These are phyloP conservation scores for Elsinoe perseae DNA, from an alignment of 2,329 filamentous ascomycete genomes.

Conservation along the genomic window DNA sequence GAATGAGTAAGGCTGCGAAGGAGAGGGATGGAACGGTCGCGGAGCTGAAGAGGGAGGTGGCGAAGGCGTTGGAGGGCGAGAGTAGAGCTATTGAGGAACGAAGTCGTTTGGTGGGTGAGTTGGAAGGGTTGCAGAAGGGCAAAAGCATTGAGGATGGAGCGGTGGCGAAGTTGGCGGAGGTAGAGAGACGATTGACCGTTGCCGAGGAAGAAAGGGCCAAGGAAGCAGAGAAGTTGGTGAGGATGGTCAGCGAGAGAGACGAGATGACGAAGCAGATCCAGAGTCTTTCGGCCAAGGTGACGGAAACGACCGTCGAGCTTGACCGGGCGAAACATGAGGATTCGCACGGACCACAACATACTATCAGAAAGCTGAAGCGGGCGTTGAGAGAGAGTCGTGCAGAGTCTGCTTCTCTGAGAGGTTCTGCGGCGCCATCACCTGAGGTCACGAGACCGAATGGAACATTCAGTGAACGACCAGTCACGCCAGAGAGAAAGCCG, in stretches of 20 bases:
- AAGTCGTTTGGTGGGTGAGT: slow-evolving; percentile 10
- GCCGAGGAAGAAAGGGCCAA: background rate
- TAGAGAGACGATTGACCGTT: background rate
- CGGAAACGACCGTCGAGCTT: slow-evolving; percentile 17
- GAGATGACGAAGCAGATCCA: slow-evolving; percentile 17
- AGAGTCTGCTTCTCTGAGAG: background rate
- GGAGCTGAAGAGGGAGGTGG: slow-evolving; percentile 7
- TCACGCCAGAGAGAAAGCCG: slow-evolving; percentile 12
- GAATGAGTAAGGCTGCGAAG: background rate
- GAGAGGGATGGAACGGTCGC: slow-evolving; percentile 10
- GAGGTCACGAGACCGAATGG: background rate
- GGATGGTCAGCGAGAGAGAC: slow-evolving; percentile 12
- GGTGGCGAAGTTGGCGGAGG: background rate
- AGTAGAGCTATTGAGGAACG: slow-evolving; percentile 5
- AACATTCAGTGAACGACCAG: slow-evolving; percentile 3
- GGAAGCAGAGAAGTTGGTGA: slow-evolving; percentile 4
- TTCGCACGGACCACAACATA: background rate
- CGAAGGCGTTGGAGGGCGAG: slow-evolving; percentile 1
- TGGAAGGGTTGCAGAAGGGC: slow-evolving; percentile 16
- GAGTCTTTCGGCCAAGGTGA: slow-evolving; percentile 9
- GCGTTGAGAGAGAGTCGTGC: slow-evolving; percentile 6
- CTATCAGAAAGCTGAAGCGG: background rate
- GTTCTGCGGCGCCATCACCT: background rate
- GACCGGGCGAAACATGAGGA: slow-evolving; percentile 16
- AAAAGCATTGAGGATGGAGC: background rate